Base-by-base conservation (phyloP, 2,329 filamentous ascomycete genomes). In the Fusarium sp. region DNA sequence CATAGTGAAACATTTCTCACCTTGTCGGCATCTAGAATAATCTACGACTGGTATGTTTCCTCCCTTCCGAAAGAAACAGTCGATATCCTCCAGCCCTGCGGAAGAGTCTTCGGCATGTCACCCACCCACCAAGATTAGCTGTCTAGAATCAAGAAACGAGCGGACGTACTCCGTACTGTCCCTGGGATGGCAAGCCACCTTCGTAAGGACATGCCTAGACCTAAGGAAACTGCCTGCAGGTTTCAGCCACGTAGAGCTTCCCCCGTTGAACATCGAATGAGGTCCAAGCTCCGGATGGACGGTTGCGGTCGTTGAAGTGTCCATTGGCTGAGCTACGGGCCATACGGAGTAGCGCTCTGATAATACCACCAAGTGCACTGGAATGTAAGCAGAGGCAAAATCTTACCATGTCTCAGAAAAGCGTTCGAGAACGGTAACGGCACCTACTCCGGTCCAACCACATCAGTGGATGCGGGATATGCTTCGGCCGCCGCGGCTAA, bases 201-300 rank as follows among this genome's bases (percentile, higher is more conserved):
- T 13, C 33, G 46, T 22, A 20, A 43, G 46, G 59, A 40, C 64
- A 64, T 59, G 60, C 20, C 17, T 33, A 40, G 10, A 37, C 15
- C 14, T 4, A 33, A 62, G 35, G 22, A 11, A 45, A 27, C 11
- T 23, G 6, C 11, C 13, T 2, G 2, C 52, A 39, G 10, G 60
- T 64, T 64, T 64, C 61, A 64, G 60, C 41, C 46, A 48, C 61
- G 1, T 2, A 8, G 3, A 30, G 13, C n/a, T 25, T 27, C 10
- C 17, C 10, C 9, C 23, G 10, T 33, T 13, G 32, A 20, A 15
- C n/a, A 27, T 37, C n/a, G 23, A 20, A 51, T 41, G 39, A 13
- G 14, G 19, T 43, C 2, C 9, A 10, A n/a, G 35, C 17, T 37
- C 8, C 19, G 8, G 3, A 41, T 15, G 2, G 60, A 65, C 52